Percentiles rank a stretch among this genome's conserved stretches.
Conservation (phyloP, 805 yeast genomes). For the Myxozyma nipponensis region DNA sequence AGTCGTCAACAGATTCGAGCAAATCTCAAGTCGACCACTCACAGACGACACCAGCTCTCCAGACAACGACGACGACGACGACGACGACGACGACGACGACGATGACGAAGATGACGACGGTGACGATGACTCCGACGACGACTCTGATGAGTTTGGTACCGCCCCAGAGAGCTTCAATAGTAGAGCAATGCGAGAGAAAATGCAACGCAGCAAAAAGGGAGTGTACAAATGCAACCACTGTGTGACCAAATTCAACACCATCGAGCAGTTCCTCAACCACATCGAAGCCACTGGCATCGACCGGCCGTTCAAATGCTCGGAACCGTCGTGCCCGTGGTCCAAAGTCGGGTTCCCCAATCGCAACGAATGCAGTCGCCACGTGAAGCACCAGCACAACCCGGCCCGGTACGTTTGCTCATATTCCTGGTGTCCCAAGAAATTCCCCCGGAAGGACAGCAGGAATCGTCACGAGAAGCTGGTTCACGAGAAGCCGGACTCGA, state of each 20-base stretch:
- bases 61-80: not conserved
- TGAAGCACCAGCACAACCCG: constrained; percentile 32
- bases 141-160: constrained; percentile 3
- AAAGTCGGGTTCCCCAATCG: constrained; percentile 41
- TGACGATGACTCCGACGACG: constrained; percentile 9
- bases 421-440: constrained; percentile 29
- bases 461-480: constrained; percentile 39
- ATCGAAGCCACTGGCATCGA: constrained; percentile 36
- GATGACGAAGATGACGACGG: constrained; percentile 1
- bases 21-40: not conserved
- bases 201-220: constrained; percentile 38
- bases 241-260: constrained; percentile 34
- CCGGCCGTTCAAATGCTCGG: constrained; percentile 39
- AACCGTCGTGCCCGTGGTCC: constrained; percentile 42
- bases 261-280: constrained; percentile 39
- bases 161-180: not conserved
- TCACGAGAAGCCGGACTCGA: constrained; percentile 42
- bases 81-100: constrained; percentile 1
- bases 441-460: constrained; percentile 37
- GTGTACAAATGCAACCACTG: constrained; percentile 42
- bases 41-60: not conserved
- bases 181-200: not conserved
- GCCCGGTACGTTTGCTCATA: constrained; percentile 27
- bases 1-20: no score
- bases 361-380: constrained; percentile 40